A percentile compares a stretch with the other conserved stretches of the same genome.
These are phyloP conservation scores for Solanum hybrid DNA, from an alignment of 305 asterid species.

Conservation along the genomic window DNA sequence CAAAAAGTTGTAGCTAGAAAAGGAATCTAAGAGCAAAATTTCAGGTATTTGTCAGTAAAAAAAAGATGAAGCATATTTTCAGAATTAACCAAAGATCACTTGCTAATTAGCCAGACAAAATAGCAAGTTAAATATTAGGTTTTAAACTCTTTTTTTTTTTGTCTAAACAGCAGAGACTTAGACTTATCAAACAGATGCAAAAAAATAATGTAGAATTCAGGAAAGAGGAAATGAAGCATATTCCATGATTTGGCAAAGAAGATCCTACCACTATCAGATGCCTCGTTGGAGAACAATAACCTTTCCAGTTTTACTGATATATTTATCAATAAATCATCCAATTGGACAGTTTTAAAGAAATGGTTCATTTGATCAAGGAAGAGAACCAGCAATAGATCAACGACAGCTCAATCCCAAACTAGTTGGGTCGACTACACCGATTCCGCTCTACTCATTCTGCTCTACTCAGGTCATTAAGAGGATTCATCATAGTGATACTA, in stretches of 20 bases:
- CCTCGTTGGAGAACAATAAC: not conserved
- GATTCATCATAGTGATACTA: not conserved
- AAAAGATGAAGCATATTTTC: not conserved
- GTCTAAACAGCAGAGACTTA: not conserved
- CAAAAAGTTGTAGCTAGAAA: not conserved
- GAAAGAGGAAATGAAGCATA: not conserved
- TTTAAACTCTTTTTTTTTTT: not conserved
- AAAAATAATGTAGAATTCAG: not conserved
- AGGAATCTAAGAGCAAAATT: not conserved
- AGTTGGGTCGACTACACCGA: not conserved
- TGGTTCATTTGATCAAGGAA: slow-evolving; percentile 1
- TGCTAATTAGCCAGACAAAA: not conserved
- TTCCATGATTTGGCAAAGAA: not conserved
- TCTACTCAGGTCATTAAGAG: not conserved
- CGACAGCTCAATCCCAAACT: not conserved
- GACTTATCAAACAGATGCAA: not conserved
- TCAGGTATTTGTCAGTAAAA: not conserved
- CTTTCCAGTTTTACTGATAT: not conserved
- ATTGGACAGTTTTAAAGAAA: not conserved
- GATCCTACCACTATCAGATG: not conserved
- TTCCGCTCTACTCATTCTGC: not conserved
- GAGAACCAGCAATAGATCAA: not conserved
- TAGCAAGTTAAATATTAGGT: not conserved
- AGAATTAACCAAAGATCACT: not conserved
- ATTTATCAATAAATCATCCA: not conserved